Evolutionary conservation across 495 filamentous ascomycete genomes (phyloP).

Genomic region (Hypoxylon intermedium): DNA sequence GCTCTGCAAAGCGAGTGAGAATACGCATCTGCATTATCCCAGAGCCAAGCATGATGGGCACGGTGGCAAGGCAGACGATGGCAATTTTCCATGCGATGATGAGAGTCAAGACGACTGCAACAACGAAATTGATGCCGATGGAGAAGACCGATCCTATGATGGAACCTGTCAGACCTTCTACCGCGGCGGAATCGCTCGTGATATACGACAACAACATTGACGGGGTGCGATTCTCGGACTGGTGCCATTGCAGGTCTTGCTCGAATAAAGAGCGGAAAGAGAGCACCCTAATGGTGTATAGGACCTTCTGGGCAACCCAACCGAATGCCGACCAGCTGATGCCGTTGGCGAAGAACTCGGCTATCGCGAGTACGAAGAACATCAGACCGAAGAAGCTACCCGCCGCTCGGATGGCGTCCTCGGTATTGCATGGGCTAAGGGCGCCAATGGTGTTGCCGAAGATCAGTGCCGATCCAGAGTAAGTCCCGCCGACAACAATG

Average conservation of each 20-base stretch:
- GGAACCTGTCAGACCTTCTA: conserved; percentile 52
- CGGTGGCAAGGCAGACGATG: conserved; percentile 59
- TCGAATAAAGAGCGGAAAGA: conserved; percentile 56
- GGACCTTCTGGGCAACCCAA: conserved; percentile 54
- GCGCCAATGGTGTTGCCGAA: conserved; percentile 57
- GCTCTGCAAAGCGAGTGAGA: conserved; percentile 63
- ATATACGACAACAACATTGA: conserved; percentile 59
- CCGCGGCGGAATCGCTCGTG: conserved; percentile 58
- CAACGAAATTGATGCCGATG: conserved; percentile 52
- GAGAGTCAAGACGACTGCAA: conserved; percentile 61
- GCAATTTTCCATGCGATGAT: conserved; percentile 69
- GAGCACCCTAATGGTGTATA: conserved; percentile 52
- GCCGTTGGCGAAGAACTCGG: conserved; percentile 55
- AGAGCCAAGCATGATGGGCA: conserved; percentile 62
- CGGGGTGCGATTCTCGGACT: conserved; percentile 54
- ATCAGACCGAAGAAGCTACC: conserved; percentile 59
- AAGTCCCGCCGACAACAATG: conserved; percentile 52
- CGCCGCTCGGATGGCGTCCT: conserved; percentile 45
- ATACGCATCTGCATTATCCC: conserved; percentile 63
- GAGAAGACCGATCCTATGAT: conserved; percentile 58
- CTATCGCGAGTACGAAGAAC: conserved; percentile 61
- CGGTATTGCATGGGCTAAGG: conserved; percentile 42
- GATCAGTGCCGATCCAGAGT: conserved; percentile 56
- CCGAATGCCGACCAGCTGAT: conserved; percentile 57
- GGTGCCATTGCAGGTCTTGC: conserved; percentile 60